Conservation (phyloP, 495 filamentous ascomycete species). For the Tuber brumale region DNA sequence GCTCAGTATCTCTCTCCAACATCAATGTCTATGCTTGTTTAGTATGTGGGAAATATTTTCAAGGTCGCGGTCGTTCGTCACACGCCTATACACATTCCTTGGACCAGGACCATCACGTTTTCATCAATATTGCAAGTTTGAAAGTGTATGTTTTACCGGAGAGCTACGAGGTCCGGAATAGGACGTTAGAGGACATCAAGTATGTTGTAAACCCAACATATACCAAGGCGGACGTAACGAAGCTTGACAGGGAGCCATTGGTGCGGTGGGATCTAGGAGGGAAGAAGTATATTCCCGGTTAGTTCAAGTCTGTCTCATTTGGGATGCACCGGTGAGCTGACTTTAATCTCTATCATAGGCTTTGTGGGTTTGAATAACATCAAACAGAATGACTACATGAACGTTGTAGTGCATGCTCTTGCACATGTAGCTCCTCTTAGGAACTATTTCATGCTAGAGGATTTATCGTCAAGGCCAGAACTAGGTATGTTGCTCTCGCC, state of each 20-base stretch:
- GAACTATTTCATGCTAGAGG: constrained; percentile 86
- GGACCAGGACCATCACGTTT: constrained; percentile 91
- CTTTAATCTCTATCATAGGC: constrained; percentile 44
- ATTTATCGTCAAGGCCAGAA: constrained; percentile 53
- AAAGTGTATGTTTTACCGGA: constrained; percentile 94
- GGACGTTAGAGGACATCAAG: constrained; percentile 96
- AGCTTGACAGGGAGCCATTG: constrained; percentile 70
- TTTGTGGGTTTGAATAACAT: constrained; percentile 99
- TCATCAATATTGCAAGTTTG: constrained; percentile 92
- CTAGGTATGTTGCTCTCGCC: constrained; percentile 45
- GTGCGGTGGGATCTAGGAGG: constrained; percentile 70
- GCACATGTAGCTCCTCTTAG: constrained; percentile 84
- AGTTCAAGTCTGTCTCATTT: constrained; percentile 12
- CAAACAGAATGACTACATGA: constrained; percentile 98
- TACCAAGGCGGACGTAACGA: constrained; percentile 66
- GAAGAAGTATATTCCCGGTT: constrained; percentile 75
- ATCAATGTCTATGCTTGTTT: constrained; percentile 99
- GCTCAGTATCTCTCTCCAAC: constrained; percentile 88
- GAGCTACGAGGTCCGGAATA: constrained; percentile 92
- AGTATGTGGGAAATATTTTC: constrained; percentile 95
- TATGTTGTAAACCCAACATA: constrained; percentile 93
- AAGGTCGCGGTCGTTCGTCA: constrained; percentile 86
- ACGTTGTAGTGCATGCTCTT: constrained; percentile 89
- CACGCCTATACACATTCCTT: constrained; percentile 97
- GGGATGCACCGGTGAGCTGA: constrained; percentile 6